These are phyloP conservation scores for Kodamaea hsintzibuensis DNA, from an alignment of 805 yeast species.

Conservation along the genomic window DNA sequence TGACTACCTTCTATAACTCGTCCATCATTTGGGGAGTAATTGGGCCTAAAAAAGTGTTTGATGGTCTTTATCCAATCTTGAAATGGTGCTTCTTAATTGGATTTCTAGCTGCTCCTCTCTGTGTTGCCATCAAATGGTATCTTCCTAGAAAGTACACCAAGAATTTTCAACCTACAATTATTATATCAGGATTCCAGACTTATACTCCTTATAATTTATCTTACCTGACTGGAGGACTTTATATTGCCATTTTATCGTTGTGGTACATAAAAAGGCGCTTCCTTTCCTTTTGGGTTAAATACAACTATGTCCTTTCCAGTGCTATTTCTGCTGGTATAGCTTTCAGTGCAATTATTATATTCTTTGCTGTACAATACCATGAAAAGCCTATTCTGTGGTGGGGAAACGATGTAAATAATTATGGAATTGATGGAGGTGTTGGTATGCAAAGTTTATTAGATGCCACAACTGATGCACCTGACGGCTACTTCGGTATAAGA, in stretches of 20 bases:
- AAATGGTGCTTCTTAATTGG: conserved; percentile 38
- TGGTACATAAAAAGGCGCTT: conserved; percentile 28
- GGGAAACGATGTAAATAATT: conserved; percentile 29
- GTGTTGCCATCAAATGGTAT: conserved; percentile 16
- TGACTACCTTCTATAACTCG: conserved; percentile 48
- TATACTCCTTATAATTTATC: conserved; percentile 37
- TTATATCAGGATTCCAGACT: conserved; percentile 32
- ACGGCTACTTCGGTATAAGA: conserved; percentile 40
- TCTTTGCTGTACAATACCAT: conserved; percentile 38
- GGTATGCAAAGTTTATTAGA: conserved; percentile 12
- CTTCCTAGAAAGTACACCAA: conserved; percentile 21
- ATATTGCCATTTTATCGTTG: conserved; percentile 30
- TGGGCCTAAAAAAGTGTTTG: conserved; percentile 31
- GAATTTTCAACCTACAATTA: conserved; percentile 35
- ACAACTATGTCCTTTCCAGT: conserved; percentile 33
- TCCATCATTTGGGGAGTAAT: conserved; percentile 67
- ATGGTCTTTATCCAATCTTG: conserved; percentile 33
- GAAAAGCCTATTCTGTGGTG: conserved; percentile 30
- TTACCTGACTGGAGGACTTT: conserved; percentile 31
- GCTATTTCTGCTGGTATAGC: conserved; percentile 37
- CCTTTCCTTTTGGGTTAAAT: conserved; percentile 36
- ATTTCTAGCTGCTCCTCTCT: conserved; percentile 24
- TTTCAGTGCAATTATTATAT: conserved; percentile 34
- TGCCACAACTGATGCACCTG: conserved; percentile 25
- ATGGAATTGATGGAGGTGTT: conserved; percentile 36